Percentiles rank a stretch among this genome's conserved stretches.
Evolutionary conservation across 257 asterid species (phyloP).

Genomic region (Ballota nigra): DNA sequence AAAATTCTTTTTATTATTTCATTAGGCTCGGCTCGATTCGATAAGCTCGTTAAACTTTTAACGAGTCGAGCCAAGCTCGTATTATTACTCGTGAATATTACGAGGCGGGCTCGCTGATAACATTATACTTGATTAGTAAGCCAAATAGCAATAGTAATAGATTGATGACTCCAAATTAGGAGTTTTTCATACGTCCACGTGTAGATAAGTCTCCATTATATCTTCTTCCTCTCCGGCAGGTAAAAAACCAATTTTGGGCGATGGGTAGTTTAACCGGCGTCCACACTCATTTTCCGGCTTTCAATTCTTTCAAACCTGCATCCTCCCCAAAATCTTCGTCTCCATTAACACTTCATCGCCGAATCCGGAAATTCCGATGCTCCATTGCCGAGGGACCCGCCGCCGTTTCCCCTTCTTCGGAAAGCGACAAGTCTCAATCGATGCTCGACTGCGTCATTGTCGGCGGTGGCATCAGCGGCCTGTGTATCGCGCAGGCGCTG

Average conservation of each 20-base stretch:
- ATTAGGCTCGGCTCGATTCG: too few species aligned
- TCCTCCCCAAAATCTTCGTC: slow-evolving; percentile 22
- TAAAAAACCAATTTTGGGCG: background rate
- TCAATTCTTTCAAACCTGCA: slow-evolving; percentile 23
- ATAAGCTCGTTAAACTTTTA: too few species aligned
- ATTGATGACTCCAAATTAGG: too few species aligned
- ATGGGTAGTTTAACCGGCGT: slow-evolving; percentile 30
- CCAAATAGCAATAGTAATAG: too few species aligned
- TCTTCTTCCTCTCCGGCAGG: too few species aligned
- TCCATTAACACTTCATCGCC: slow-evolving; percentile 21
- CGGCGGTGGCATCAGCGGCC: slow-evolving; percentile 93
- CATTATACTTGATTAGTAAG: too few species aligned
- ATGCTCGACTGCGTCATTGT: slow-evolving; percentile 78
- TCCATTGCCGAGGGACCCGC: slow-evolving; percentile 52
- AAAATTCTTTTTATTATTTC: too few species aligned
- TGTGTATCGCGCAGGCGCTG: slow-evolving; percentile 81
- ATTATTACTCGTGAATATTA: too few species aligned
- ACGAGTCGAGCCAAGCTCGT: too few species aligned
- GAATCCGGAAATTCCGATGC: slow-evolving; percentile 29
- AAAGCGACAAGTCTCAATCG: slow-evolving; percentile 19
- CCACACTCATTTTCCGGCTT: slow-evolving; percentile 25
- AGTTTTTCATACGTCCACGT: too few species aligned
- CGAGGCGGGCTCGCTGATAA: too few species aligned
- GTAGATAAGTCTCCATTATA: too few species aligned
- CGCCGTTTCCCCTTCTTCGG: slow-evolving; percentile 38